A percentile compares a stretch with the other conserved stretches of the same genome.
phyloP scores from a whole-genome alignment of 2,329 filamentous ascomycete species.

The Colletotrichum eremochloae region DNA sequence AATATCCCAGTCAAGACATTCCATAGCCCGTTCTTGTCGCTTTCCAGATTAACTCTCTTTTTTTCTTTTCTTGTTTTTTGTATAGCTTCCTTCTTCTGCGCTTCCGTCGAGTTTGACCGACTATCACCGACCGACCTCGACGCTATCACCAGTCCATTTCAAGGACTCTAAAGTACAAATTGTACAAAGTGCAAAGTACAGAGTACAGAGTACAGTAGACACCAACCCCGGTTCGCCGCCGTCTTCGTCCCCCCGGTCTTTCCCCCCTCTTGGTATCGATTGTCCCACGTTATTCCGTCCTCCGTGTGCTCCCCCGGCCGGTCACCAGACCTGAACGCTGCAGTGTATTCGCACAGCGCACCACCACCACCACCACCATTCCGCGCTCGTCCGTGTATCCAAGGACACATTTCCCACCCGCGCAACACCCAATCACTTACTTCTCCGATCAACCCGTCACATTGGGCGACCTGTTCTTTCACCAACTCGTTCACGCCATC shows the following conservation, averaged over 20 bases:
- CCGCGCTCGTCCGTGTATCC: conserved; percentile 29
- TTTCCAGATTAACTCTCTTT: conserved; percentile 37
- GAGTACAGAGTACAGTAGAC: not conserved
- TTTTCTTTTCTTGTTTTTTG: not conserved
- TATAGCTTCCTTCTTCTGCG: conserved; percentile 11
- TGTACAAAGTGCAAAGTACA: too few species aligned
- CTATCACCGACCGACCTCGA: not conserved
- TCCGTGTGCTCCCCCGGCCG: conserved; percentile 31
- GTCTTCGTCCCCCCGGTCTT: not conserved
- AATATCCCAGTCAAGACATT: conserved; percentile 37
- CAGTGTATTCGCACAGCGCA: conserved; percentile 17
- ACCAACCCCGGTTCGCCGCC: conserved; percentile 15
- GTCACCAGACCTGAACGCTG: conserved; percentile 11
- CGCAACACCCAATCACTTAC: conserved; percentile 28
- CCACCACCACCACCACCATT: conserved; percentile 9
- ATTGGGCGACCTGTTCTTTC: conserved; percentile 37
- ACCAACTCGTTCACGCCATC: conserved; percentile 20
- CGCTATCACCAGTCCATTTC: not conserved
- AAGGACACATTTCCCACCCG: conserved; percentile 37
- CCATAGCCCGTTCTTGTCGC: conserved; percentile 22
- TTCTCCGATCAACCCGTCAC: conserved; percentile 29
- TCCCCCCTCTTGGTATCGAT: conserved; percentile 11
- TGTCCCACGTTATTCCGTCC: conserved; percentile 37
- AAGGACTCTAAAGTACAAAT: too few species aligned
- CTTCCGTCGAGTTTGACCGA: not conserved